phyloP scores from a whole-genome alignment of 768 basidiomycete genomes.

The Termitomyces sp. region DNA sequence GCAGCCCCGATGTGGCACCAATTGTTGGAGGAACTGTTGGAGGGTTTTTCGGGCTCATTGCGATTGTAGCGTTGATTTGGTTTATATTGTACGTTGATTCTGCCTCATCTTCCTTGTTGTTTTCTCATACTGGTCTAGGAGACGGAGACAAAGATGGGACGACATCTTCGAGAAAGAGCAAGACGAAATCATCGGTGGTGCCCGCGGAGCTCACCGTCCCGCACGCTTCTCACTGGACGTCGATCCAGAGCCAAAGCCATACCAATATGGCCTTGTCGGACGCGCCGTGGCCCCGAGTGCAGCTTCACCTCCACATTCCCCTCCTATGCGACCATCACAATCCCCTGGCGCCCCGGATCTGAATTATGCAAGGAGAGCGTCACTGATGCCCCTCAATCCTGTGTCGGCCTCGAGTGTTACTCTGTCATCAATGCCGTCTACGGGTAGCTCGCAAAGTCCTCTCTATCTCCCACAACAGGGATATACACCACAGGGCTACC shows the following conservation, averaged over 20 bases:
- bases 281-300: conserved; percentile 33
- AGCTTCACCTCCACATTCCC: conserved; percentile 35
- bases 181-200: conserved; percentile 23
- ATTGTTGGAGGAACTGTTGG: conserved; percentile 56
- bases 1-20: conserved; percentile 35
- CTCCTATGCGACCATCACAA: conserved; percentile 24
- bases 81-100: conserved; percentile 44
- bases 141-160: conserved; percentile 46
- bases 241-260: conserved; percentile 50
- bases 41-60: conserved; percentile 51
- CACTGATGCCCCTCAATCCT: conserved; percentile 29
- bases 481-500: conserved; percentile 2
- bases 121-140: conserved; percentile 30
- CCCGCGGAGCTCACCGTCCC: conserved; percentile 18
- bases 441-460: conserved; percentile 39
- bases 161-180: conserved; percentile 51
- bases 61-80: conserved; percentile 45
- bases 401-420: conserved; percentile 23
- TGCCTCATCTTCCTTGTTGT: conserved; percentile 4
- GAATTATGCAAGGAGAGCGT: conserved; percentile 21
- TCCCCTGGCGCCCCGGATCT: conserved; percentile 11
- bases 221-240: conserved; percentile 30
- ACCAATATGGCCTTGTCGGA: conserved; percentile 64
- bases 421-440: conserved; percentile 43
- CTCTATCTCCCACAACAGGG: conserved; percentile 23